Evolutionary conservation across 176 grass and related monocot genomes (phyloP), one percentile per base, ranked within the genome.

Genomic region (Saccharum spontaneum): DNA sequence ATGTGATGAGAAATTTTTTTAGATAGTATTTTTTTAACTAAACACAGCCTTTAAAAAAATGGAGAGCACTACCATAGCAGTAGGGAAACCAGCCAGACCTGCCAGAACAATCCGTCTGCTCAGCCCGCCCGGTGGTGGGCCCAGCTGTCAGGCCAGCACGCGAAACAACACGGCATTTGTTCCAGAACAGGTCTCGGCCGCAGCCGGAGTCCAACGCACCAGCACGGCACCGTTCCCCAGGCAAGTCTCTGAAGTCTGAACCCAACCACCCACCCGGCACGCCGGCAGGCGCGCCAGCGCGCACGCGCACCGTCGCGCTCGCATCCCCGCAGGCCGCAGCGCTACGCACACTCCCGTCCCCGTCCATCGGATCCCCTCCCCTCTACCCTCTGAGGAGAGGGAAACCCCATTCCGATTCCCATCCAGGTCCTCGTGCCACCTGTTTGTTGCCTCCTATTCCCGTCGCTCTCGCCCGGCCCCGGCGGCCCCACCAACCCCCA

Each of bases 81-180:
- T 0, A 45, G 39, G 39, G 8, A 48, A 30, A 54, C 40, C 7
- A 69, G 46, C 31, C 59, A 84, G 16, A 14, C 82, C 82, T 75
- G 48, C 71, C 77, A 80, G 46, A 68, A 31, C 34, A 68, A 62
- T 24, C 37, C 3, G 48, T 0, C 41, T 13, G 50, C 22, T 23
- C 54, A 36, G 12, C 50, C 17, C 4, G n/a, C n/a, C 1, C 5
- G 2, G 57, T 31, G 18, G 60, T 31, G 57, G 69, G 69, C 74
- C 78, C 41, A 64, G 3, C 1, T 44, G 61, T 36, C 87, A 74
- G 23, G 6, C 3, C 0, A 4, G 86, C 88, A 86, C 83, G 71
- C 88, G 72, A 45, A 89, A 24, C 64, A 20, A 33, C 71, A 63
- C 71, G 78, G 72, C 72, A 52, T 89, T 40, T 44, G 79, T 82